Percentiles rank a stretch among this genome's conserved stretches.
These are phyloP conservation scores for Xanthoconium purpureum DNA, from an alignment of 768 basidiomycete genomes.

Conservation along the genomic window DNA sequence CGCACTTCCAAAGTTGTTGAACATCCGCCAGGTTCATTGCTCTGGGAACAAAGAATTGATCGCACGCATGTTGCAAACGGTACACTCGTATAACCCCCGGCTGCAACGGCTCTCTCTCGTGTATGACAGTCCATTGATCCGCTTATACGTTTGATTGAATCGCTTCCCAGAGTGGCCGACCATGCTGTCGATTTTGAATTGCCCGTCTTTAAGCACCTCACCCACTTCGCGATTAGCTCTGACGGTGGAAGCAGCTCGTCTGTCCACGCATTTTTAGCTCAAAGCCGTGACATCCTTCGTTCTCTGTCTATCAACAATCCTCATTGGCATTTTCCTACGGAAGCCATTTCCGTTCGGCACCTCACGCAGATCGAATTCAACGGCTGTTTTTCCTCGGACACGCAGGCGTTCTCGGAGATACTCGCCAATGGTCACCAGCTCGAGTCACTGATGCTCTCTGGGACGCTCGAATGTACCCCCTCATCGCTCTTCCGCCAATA, in stretches of 20 bases:
- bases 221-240: conserved; percentile 55
- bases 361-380: conserved; percentile 62
- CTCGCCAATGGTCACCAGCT: conserved; percentile 60
- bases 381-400: conserved; percentile 50
- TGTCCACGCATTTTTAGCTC: conserved; percentile 47
- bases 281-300: conserved; percentile 52
- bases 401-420: conserved; percentile 55
- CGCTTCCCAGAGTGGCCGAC: conserved; percentile 32
- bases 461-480: conserved; percentile 49
- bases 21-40: conserved; percentile 58
- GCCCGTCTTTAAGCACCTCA: conserved; percentile 52
- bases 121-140: conserved; percentile 31
- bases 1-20: conserved; percentile 59
- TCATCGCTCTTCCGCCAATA: conserved; percentile 50
- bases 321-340: conserved; percentile 55
- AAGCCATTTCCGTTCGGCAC: conserved; percentile 55
- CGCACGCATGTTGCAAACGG: conserved; percentile 46
- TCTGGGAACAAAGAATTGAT: conserved; percentile 56
- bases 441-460: conserved; percentile 55
- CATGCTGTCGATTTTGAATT: conserved; percentile 43
- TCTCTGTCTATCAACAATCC: conserved; percentile 53
- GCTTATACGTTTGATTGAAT: not conserved
- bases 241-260: conserved; percentile 39
- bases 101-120: conserved; percentile 55
- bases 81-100: conserved; percentile 51